These are phyloP conservation scores for Passalora sequoiae DNA, from an alignment of 2,329 filamentous ascomycete species.

Conservation along the genomic window DNA sequence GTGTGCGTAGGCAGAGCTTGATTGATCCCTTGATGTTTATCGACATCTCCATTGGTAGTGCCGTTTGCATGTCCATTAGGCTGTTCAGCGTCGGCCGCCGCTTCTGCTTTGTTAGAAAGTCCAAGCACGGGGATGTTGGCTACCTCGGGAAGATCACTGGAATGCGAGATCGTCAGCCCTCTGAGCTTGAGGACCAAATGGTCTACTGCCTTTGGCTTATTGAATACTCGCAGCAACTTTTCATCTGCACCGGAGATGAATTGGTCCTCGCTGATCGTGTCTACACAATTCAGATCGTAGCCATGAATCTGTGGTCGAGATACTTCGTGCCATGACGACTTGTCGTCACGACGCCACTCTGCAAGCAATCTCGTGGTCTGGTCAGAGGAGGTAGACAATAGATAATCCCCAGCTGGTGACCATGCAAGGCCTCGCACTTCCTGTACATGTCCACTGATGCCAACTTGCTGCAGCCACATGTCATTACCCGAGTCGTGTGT, in stretches of 20 bases:
- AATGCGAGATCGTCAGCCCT: slow-evolving; percentile 16
- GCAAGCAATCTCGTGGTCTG: slow-evolving; percentile 89
- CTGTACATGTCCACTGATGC: slow-evolving; percentile 76
- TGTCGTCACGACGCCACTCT: slow-evolving; percentile 58
- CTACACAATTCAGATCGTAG: slow-evolving; percentile 94
- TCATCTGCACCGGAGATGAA: slow-evolving; percentile 96
- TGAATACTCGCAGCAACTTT: slow-evolving; percentile 94
- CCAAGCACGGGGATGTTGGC: slow-evolving; percentile 94
- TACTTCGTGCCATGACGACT: slow-evolving; percentile 84
- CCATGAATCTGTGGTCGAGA: slow-evolving; percentile 94
- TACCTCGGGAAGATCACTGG: slow-evolving; percentile 62
- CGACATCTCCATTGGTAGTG: slow-evolving; percentile 38
- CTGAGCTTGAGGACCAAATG: slow-evolving; percentile 45
- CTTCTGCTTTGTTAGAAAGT: slow-evolving; percentile 87
- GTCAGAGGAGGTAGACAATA: slow-evolving; percentile 84
- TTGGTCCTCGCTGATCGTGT: slow-evolving; percentile 63
- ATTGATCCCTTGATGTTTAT: slow-evolving; percentile 52
- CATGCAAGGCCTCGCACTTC: slow-evolving; percentile 78
- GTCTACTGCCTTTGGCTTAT: slow-evolving; percentile 78
- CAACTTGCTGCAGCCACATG: slow-evolving; percentile 70
- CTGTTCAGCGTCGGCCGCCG: slow-evolving; percentile 42
- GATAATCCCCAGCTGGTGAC: slow-evolving; percentile 74
- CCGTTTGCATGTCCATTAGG: slow-evolving; percentile 20
- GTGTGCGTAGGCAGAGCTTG: slow-evolving; percentile 53
- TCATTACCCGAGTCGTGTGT: slow-evolving; percentile 56